Percentiles rank a stretch among this genome's conserved stretches.
phyloP scores from a whole-genome alignment of 2,329 filamentous ascomycete species.

The Cercospora sp. region DNA sequence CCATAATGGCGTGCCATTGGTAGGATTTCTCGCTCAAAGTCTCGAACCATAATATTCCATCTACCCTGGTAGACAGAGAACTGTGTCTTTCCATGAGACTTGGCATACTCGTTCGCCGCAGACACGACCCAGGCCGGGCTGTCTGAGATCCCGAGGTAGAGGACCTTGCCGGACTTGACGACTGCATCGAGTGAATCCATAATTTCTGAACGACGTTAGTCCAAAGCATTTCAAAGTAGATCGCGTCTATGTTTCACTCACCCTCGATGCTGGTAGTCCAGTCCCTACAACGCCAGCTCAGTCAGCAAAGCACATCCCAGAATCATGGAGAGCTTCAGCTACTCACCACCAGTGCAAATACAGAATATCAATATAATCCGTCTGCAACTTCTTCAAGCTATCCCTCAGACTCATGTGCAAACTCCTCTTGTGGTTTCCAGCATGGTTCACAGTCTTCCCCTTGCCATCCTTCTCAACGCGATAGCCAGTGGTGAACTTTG shows the following conservation, averaged over 20 bases:
- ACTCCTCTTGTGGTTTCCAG: constrained; percentile 64
- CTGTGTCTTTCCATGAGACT: constrained; percentile 36
- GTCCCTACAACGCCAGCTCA: constrained; percentile 29
- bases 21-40: constrained; percentile 50
- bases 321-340: neutral
- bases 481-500: constrained; percentile 42
- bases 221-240: neutral
- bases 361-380: constrained; percentile 65
- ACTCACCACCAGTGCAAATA: constrained; percentile 41
- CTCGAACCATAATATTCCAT: constrained; percentile 44
- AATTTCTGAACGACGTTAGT: constrained; percentile 35
- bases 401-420: constrained; percentile 52
- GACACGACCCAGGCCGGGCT: constrained; percentile 48
- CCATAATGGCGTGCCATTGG: constrained; percentile 47
- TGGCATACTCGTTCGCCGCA: constrained; percentile 45
- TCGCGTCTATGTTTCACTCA: neutral
- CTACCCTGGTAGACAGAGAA: constrained; percentile 43
- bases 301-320: neutral
- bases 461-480: constrained; percentile 31
- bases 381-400: constrained; percentile 57
- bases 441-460: constrained; percentile 62
- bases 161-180: constrained; percentile 44
- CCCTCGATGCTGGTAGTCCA: constrained; percentile 43
- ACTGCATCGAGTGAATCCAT: constrained; percentile 48
- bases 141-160: constrained; percentile 49